Conservation (phyloP, 2,329 filamentous ascomycete species). For the Sordariomycetes sp. region DNA sequence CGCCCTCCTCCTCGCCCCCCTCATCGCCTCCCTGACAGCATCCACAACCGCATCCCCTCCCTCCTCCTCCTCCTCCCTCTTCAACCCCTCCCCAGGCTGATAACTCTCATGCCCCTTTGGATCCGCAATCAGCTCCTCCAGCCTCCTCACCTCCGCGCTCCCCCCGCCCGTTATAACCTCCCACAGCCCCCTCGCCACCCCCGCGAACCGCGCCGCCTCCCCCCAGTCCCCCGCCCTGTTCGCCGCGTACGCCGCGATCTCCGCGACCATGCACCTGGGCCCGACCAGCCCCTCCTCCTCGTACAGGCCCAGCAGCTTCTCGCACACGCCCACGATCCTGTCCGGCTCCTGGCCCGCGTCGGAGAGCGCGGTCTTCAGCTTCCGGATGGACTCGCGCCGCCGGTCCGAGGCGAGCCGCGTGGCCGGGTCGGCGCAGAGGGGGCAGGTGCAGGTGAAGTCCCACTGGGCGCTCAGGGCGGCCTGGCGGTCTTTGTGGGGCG, state of each 20-base stretch:
- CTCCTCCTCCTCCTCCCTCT: background rate
- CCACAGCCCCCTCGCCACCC: background rate
- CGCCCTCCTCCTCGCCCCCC: background rate
- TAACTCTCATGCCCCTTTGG: constrained; percentile 4
- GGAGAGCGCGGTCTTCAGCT: background rate
- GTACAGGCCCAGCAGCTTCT: constrained; percentile 1
- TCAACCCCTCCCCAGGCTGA: background rate
- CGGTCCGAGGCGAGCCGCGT: background rate
- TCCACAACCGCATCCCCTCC: background rate
- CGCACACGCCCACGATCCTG: background rate
- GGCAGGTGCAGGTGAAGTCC: constrained; percentile 6
- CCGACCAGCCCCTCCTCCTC: constrained; percentile 5
- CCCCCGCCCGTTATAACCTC: constrained; percentile 1
- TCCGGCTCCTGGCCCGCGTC: background rate
- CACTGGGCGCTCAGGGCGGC: background rate
- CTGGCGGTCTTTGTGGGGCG: constrained; percentile 1
- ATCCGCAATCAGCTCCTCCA: constrained; percentile 4
- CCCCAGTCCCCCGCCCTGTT: constrained; percentile 4
- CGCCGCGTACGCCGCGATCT: constrained; percentile 6
- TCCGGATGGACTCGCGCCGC: background rate
- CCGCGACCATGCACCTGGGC: background rate
- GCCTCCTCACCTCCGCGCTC: constrained; percentile 4
- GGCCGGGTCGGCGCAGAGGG: background rate
- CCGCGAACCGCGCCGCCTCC: constrained; percentile 1
- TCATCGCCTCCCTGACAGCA: constrained; percentile 1